Evolutionary conservation across 1,139 yeast genomes (phyloP), one percentile per base, ranked within the genome.

Genomic region (Geotrichum aggregatum): DNA sequence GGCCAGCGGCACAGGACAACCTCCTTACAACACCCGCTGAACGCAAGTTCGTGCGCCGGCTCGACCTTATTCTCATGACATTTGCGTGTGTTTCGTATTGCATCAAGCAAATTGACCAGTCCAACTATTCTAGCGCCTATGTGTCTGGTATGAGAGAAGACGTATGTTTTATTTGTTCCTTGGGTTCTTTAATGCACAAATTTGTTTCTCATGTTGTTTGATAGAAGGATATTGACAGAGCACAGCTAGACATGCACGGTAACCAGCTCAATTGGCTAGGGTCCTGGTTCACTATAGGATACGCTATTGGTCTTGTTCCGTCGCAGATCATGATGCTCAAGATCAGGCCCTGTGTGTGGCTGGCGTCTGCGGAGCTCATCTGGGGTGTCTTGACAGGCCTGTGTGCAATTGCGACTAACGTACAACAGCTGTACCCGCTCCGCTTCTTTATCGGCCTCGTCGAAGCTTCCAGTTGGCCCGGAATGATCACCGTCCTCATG

Each of bases 141-240:
- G 82, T 79, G 38, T 78, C 80, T 52, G 85, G 86, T 18, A 79
- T 82, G 85, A 69, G 73, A 53, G 83, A 80, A 56, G 76, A 76
- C 57, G 44, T 47, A 18, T n/a, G 49, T 46, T 19, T 6, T 24
- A 5, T n/a, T n/a, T n/a, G n/a, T n/a, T n/a, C n/a, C n/a, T n/a
- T n/a, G n/a, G n/a, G 46, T 11, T 7, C n/a, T 14, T 26, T 30
- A 7, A 13, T 10, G 26, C 38, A 11, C 8, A 22, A 4, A 28
- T 11, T 7, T 44, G 4, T 30, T 7, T 16, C 6, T n/a, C 18
- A 14, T 16, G 11, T n/a, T n/a, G n/a, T n/a, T n/a, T n/a, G n/a
- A n/a, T n/a, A n/a, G n/a, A n/a, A n/a, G n/a, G n/a, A 16, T 14
- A 31, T 22, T 31, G 21, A 26, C 13, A 8, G 10, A 34, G 8